Evolutionary conservation across 345 rosid species (phyloP), one percentile per base, ranked within the genome.

Genomic region (Eucalyptus microcorys): DNA sequence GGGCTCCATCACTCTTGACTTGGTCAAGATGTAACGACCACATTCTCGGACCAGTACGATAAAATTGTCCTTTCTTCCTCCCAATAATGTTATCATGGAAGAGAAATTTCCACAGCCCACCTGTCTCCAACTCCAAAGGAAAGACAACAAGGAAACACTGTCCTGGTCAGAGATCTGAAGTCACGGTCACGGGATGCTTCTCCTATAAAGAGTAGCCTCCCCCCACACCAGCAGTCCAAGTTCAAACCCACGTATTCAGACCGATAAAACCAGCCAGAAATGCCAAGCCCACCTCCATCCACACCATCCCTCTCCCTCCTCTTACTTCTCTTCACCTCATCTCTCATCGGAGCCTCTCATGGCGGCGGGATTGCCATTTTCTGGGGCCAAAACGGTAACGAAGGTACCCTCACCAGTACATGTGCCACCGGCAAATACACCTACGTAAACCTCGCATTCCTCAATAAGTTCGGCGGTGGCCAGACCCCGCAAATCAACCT

Each of bases 301-400:
- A 21, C 89, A 10, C 89, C 76, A 68, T 88, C 5, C 16, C 42
- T 86, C 59, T 14, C 57, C 19, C 34, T 90, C 24, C 88, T 92
- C 81, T 37, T 91, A 71, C 89, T 86, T 61, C 87, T 91, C 52
- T 43, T 89, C 9, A 9, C 50, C 89, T 84, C 89, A 32, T 85
- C 92, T n/a, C 68, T 87, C 49, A 71, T 90, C 27, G 49, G 50
- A 47, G 61, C 89, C 87, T 52, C 90, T 8, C 26, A 88, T 42
- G 91, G 87, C 27, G 91, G 91, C 27, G 90, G 89, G 71, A 92
- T 92, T 34, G 79, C 92, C 40, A 81, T 91, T 79, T 92, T 89
- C 71, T 92, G 95, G 96, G 97, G 96, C 64, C 97, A 95, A 89
- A 93, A 91, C 47, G 95, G 95, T 68, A 91, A 92, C 86, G 97